Base-by-base conservation (phyloP, 371 early-diverging fungal genomes). In the Apophysomyces elegans region DNA sequence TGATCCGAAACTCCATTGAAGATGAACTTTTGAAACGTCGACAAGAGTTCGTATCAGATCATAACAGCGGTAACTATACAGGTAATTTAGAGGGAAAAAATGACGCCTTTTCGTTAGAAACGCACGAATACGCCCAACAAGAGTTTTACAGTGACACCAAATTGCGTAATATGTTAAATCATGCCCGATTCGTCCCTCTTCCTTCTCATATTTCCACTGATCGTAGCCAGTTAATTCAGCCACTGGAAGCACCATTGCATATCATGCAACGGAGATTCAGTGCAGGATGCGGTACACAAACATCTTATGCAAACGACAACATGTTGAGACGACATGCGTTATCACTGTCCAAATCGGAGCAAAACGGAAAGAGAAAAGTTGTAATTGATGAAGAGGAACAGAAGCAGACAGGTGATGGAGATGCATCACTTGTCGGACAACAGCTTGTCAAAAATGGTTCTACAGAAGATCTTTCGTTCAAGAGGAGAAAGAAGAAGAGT, bases 1-100 rank as follows among this genome's bases (percentile, higher is more conserved):
- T 92, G 2, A 81, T 88, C 56, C 74, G 80, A 1, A 80, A 86
- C 38, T 87, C 91, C 0, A 75, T 93, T n/a, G 96, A 95, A 65
- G 88, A 92, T 64, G 83, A 67, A 6, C 75, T 91, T 26, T 58
- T 88, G 16, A 63, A 78, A 36, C 70, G 86, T 57, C 69, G 78
- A 43, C 61, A 64, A 4, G 78, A 84, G 47, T 67, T 75, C 14
- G 67, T 68, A 37, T 16, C 47, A 18, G 60, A 63, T n/a, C 32
- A 39, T 2, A 57, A 47, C 56, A 46, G 57, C 35, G 58, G 46
- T 21, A 58, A 56, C 37, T 56, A 44, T 56, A 54, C 36, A 50
- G 54, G 50, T 32, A 68, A 38, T n/a, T 18, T 26, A 12, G 1
- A 50, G 1, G 43, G 12, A 16, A 16, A 60, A 38, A 38, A 18